Percentiles rank a stretch among this genome's conserved stretches.
Evolutionary conservation across 192 early-diverging fungal species (phyloP).

Genomic region (Funneliformis geosporum): DNA sequence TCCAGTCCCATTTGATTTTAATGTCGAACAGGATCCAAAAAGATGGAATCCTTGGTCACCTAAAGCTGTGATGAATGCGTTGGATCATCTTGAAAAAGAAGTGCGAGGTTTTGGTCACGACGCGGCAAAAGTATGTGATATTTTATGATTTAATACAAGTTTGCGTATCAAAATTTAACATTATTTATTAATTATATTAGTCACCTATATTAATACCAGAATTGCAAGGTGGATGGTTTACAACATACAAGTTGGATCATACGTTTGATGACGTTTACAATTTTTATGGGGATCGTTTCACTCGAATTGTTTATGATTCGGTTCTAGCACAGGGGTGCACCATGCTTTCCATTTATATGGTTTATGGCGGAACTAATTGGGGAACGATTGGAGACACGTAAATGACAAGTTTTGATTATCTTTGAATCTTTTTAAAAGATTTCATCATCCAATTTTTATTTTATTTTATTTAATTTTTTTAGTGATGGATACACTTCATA

Average conservation of each 20-base stretch:
- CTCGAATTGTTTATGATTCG: slow-evolving; percentile 60
- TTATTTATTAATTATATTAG: slow-evolving; percentile 29
- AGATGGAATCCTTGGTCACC: slow-evolving; percentile 62
- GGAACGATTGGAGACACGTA: slow-evolving; percentile 69
- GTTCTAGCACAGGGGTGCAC: slow-evolving; percentile 67
- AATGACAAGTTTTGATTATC: slow-evolving; percentile 32
- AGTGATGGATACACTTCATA: slow-evolving; percentile 78
- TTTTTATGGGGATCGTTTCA: slow-evolving; percentile 72
- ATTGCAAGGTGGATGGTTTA: slow-evolving; percentile 81
- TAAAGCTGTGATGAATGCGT: slow-evolving; percentile 43
- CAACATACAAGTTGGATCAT: slow-evolving; percentile 62
- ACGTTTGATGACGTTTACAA: slow-evolving; percentile 70
- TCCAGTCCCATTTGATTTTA: slow-evolving; percentile 50
- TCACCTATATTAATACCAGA: slow-evolving; percentile 76
- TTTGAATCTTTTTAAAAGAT: not conserved
- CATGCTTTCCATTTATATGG: slow-evolving; percentile 68
- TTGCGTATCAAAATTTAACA: not conserved
- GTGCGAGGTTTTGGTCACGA: slow-evolving; percentile 70
- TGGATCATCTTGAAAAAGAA: slow-evolving; percentile 66
- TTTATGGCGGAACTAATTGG: slow-evolving; percentile 82
- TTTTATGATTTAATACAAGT: not conserved
- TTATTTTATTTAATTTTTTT: too few species aligned
- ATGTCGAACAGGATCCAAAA: slow-evolving; percentile 36
- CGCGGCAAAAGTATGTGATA: slow-evolving; percentile 50
- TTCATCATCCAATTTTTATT: slow-evolving; percentile 14